Evolutionary conservation across 306 rosid species (phyloP), one percentile per base, ranked within the genome.

Genomic region (Gleditsia sinensis): DNA sequence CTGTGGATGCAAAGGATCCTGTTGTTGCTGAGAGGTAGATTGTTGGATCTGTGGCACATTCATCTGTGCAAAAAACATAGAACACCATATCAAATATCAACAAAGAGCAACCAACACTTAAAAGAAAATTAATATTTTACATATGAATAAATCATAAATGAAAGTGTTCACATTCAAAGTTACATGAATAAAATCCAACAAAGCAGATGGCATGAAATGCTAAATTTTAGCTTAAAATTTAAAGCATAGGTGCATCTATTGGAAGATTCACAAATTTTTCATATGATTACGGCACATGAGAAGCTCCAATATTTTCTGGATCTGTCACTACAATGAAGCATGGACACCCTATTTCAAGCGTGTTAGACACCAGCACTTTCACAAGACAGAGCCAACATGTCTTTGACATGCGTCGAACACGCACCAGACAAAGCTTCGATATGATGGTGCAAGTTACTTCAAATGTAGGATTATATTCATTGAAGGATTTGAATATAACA

Each of bases 1-100:
- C 86, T 89, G 98, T 66, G 93, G 84, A 72, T 89, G 97, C 87
- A 93, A 71, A 28, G 90, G 88, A 75, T 93, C 98, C 72, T 87
- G 96, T 67, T 89, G 94, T 51, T 89, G 98, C 75, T 93, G 97
- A 71, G 96, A 86, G 53, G 90, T 82, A 69, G 96, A 78, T 73
- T 91, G 98, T 55, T 86, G 98, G 74, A 91, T 83, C 64, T 81
- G 97, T 56, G 92, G 88, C 84, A 91, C 83, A 86, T 82, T 91
- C 50, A 93, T 84, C 93, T 89, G 89, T 84, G 81, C 50, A 66
- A 60, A 61, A 80, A 54, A 67, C 16, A 82, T 55, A 20, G 64
- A 75, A 58, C 34, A 69, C 27, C 59, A 55, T 20, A 78, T 70
- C 39, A 83, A 23, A 55, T 20, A 78, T 70, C 39, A 83, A 23